Percentiles rank a stretch among this genome's conserved stretches.
Conservation (phyloP, 1,284 basidiomycete genomes). For the Ganoderma leucocontextum region DNA sequence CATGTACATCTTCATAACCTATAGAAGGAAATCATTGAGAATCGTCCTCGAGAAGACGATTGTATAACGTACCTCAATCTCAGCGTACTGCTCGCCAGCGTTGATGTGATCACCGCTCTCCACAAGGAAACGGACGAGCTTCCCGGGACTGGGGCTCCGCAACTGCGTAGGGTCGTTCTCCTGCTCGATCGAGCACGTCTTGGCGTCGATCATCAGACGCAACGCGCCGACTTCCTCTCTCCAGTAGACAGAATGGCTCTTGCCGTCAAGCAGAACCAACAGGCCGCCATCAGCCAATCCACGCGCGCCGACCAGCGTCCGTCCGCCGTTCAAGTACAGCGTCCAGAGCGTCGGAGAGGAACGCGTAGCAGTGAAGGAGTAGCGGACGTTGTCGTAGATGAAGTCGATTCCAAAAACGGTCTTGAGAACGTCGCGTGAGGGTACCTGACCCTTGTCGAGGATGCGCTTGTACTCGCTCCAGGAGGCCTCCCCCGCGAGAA, state of each 20-base stretch:
- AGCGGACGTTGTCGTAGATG: conserved; percentile 97
- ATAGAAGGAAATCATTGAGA: conserved; percentile 2
- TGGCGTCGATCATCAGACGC: conserved; percentile 93
- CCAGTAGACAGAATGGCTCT: conserved; percentile 98
- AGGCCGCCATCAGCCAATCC: conserved; percentile 96
- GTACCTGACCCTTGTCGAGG: conserved; percentile 98
- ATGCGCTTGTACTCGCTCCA: conserved; percentile 95
- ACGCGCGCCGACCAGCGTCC: conserved; percentile 89
- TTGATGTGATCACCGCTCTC: conserved; percentile 98
- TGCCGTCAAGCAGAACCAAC: conserved; percentile 90
- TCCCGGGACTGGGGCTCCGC: conserved; percentile 95
- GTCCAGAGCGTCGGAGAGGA: conserved; percentile 92
- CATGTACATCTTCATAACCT: conserved; percentile 99
- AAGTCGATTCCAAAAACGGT: conserved; percentile 98
- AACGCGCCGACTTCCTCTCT: conserved; percentile 97
- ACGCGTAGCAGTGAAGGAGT: conserved; percentile 95
- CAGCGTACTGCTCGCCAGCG: conserved; percentile 96
- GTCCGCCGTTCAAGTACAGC: conserved; percentile 94
- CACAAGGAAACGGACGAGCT: conserved; percentile 94
- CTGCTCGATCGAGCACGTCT: conserved; percentile 98
- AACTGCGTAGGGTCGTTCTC: conserved; percentile 99
- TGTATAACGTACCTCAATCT: conserved; percentile 82
- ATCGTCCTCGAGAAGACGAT: conserved; percentile 8
- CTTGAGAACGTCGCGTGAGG: conserved; percentile 93
- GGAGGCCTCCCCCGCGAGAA: conserved; percentile 90